Base-by-base conservation (phyloP, 2,329 filamentous ascomycete species). In the Ascochyta lentis region DNA sequence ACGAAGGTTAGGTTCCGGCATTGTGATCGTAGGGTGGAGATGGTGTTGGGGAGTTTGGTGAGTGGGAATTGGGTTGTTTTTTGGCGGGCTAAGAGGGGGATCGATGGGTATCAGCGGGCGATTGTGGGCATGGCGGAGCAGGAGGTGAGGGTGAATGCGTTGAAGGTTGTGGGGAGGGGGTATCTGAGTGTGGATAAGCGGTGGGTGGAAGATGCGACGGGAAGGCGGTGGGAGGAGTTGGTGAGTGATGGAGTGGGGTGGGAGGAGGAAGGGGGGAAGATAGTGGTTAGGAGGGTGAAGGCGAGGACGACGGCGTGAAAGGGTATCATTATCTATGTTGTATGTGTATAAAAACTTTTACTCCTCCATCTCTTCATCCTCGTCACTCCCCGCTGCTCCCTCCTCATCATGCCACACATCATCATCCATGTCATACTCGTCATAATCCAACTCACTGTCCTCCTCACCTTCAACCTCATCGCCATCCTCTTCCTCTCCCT, bases 41-140 rank as follows among this genome's bases (percentile, higher is more conserved):
- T 79, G 4, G 83, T 90, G 24, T 79, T 99, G 15, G 78, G 79
- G 16, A 86, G 91, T 6, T 74, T 99, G 45, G 86, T 89, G 10
- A 88, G 89, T 61, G 92, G 95, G 67, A 90, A 98, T 71, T 98
- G 91, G 80, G 82, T 92, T 31, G 74, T 84, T 12, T 97, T 96
- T 72, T 90, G 89, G 80, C 83, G 85, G 60, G 79, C 90, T 42
- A 87, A 86, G 76, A 81, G 82, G 60, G 83, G 81, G 52, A 91
- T 95, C 27, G 92, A 97, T 77, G 91, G 90, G 8, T 90, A 96
- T 75, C 85, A 89, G 73, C 84, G 88, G 34, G 86, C 87, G 52
- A 78, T 99, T 54, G 87, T 98, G 81, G 89, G 92, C 68, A 94
- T 88, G 80, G 90, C 91, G 8, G 90, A 91, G 64, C 84, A 86